Evolutionary conservation across 371 early-diverging fungal species (phyloP), one percentile per base, ranked within the genome.

Genomic region (Haplosporangium sp.): DNA sequence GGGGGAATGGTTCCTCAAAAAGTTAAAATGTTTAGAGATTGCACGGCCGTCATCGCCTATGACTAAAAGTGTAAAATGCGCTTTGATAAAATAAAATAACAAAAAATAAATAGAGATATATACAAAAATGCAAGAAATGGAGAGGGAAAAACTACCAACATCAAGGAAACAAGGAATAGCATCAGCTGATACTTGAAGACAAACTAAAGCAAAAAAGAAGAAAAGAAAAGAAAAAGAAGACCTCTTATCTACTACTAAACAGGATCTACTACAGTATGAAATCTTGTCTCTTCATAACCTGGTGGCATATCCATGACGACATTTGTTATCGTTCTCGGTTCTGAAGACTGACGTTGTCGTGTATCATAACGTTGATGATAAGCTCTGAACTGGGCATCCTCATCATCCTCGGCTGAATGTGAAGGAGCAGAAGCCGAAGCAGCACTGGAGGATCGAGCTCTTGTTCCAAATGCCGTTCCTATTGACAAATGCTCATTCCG

Each of bases 331-430:
- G 78, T 27, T 39, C 68, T 40, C 9, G 77, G 69, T 52, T 77
- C 69, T 3, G 72, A 65, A 40, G 40, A 53, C 53, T 68, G 72
- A 7, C 74, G 74, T 3, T 53, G 61, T 11, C 63, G 74, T 0
- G 72, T 74, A 37, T 81, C 81, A 37, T 81, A 81, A 5, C 81
- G 63, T 19, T 53, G 65, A 45, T 74, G 81, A 27, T 81, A 81
- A 6, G 74, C 81, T 11, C 59, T 35, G 20, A 81, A 81, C 59
- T 71, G 47, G 7, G 71, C 81, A 68, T 81, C 81, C 40, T 74
- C 75, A 15, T 71, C 71, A 1, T 68, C 45, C 2, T 27, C 2
- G 7, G 56, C 39, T 0, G 40, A 20, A 17, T 48, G 9, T 13
- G 58, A 13, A 20, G 15, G 10, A 45, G 19, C 9, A 19, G 52